A percentile compares a stretch with the other conserved stretches of the same genome.
Conservation (phyloP, 495 filamentous ascomycete genomes). For the Articulospora tetracladia region DNA sequence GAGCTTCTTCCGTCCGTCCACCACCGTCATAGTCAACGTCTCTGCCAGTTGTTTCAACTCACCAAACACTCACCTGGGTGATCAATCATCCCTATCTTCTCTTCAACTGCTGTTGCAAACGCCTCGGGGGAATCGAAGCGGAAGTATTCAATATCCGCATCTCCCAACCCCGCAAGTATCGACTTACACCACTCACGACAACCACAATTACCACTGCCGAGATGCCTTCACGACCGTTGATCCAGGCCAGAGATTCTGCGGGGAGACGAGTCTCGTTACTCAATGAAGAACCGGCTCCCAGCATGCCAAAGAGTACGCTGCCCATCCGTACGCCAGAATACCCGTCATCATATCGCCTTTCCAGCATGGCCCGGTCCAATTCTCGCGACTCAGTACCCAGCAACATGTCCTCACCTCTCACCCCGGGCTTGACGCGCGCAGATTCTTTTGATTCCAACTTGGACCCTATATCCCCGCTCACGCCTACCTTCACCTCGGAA, state of each 20-base stretch:
- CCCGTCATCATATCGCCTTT: constrained; percentile 3
- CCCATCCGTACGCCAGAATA: not conserved
- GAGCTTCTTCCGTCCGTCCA: no score
- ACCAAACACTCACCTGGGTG: no score
- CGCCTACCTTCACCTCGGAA: constrained; percentile 35
- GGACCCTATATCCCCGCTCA: constrained; percentile 44
- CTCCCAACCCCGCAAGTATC: not conserved
- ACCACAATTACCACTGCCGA: not conserved
- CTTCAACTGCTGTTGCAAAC: no score
- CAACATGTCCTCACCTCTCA: constrained; percentile 37
- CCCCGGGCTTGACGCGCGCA: constrained; percentile 45
- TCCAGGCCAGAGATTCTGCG: constrained; percentile 46
- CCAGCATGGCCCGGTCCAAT: constrained; percentile 23
- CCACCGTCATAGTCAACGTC: no score
- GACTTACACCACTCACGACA: no score
- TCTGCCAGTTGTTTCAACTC: no score
- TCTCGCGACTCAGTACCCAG: constrained; percentile 26
- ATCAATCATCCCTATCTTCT: no score
- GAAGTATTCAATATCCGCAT: no score
- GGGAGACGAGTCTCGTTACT: constrained; percentile 49
- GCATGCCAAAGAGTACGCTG: not conserved
- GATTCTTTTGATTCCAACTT: constrained; percentile 52
- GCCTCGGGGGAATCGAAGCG: no score
- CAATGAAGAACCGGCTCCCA: constrained; percentile 41
- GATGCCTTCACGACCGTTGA: constrained; percentile 25